Percentiles rank a stretch among this genome's conserved stretches.
phyloP scores from a whole-genome alignment of 106 monocot species.

The Hemerocallis citrina region DNA sequence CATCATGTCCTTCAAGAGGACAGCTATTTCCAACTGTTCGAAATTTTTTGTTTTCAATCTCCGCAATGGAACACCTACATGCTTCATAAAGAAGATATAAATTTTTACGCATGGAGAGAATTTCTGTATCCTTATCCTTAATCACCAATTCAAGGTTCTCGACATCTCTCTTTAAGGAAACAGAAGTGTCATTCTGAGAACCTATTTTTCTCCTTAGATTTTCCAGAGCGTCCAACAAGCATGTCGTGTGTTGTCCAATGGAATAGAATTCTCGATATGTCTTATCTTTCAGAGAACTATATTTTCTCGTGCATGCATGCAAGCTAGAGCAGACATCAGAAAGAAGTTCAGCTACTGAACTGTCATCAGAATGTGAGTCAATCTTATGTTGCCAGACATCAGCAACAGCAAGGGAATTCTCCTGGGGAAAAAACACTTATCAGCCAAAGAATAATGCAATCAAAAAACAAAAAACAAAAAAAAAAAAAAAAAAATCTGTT shows the following conservation, averaged over 20 bases:
- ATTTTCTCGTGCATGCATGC: slow-evolving; percentile 35
- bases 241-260: slow-evolving; percentile 31
- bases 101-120: slow-evolving; percentile 27
- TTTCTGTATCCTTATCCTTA: slow-evolving; percentile 53
- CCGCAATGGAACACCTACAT: slow-evolving; percentile 49
- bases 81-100: slow-evolving; percentile 57
- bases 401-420: slow-evolving; percentile 13
- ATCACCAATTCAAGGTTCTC: slow-evolving; percentile 26
- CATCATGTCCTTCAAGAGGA: slow-evolving; percentile 8
- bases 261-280: slow-evolving; percentile 28
- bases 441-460: no score
- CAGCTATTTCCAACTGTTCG: slow-evolving; percentile 14
- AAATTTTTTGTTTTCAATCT: slow-evolving; percentile 36
- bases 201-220: slow-evolving; percentile 27
- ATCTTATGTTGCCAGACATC: slow-evolving; percentile 15
- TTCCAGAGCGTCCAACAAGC: slow-evolving; percentile 22
- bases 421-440: slow-evolving; percentile 26
- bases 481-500: no score
- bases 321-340: slow-evolving; percentile 20
- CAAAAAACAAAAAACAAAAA: no score
- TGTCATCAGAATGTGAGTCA: slow-evolving; percentile 23
- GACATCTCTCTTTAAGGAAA: slow-evolving; percentile 36
- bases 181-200: slow-evolving; percentile 27
- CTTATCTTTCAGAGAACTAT: slow-evolving; percentile 33
- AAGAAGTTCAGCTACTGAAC: slow-evolving; percentile 31